phyloP scores from a whole-genome alignment of 768 basidiomycete species.

The Kwoniella shandongensis region DNA sequence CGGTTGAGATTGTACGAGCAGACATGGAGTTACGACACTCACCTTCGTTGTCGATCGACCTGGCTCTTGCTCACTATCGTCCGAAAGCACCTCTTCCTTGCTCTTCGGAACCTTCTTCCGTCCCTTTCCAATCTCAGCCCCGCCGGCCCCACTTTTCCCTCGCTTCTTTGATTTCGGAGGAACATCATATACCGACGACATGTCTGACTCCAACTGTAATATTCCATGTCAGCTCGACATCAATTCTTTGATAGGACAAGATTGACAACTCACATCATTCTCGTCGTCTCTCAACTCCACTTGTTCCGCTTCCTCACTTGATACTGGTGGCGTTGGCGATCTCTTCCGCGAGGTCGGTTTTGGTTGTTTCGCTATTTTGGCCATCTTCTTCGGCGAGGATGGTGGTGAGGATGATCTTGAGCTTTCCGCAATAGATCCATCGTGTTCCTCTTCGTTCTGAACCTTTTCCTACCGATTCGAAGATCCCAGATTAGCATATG shows the following conservation, averaged over 20 bases:
- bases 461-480: too few species aligned
- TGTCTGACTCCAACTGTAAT: constrained; percentile 31
- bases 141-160: neutral
- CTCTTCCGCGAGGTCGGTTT: neutral
- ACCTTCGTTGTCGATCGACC: too few species aligned
- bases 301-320: neutral
- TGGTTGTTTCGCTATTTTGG: neutral
- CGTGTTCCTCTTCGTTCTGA: too few species aligned
- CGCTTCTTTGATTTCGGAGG: constrained; percentile 22
- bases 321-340: neutral
- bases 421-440: neutral
- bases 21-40: too few species aligned
- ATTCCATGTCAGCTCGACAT: neutral
- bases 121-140: too few species aligned
- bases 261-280: neutral
- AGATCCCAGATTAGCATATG: too few species aligned
- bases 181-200: constrained; percentile 40
- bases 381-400: neutral
- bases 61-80: constrained; percentile 3
- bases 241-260: neutral
- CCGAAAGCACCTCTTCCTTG: constrained; percentile 21
- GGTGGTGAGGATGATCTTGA: neutral
- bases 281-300: constrained; percentile 6
- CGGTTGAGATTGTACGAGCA: too few species aligned
- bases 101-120: neutral